phyloP scores from a whole-genome alignment of 2,329 filamentous ascomycete genomes.

The Gaeumannomyces tritici region DNA sequence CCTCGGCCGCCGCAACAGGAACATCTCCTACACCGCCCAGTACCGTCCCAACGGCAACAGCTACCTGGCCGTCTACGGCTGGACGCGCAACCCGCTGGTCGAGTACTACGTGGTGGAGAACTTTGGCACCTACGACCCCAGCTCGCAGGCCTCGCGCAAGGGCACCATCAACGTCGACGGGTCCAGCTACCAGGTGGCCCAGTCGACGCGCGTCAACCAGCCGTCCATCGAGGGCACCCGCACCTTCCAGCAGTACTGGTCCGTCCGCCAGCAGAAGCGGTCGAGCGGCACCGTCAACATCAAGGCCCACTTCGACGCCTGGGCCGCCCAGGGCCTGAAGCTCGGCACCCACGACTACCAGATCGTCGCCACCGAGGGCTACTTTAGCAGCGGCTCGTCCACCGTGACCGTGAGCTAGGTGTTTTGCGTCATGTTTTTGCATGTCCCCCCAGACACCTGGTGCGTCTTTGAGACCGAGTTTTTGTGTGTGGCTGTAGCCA shows the following conservation, averaged over 20 bases:
- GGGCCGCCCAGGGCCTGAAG: constrained; percentile 29
- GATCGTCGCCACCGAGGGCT: constrained; percentile 37
- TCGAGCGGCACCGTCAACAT: constrained; percentile 36
- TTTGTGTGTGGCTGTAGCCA: background rate
- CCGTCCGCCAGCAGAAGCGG: constrained; percentile 37
- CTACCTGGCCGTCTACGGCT: constrained; percentile 10
- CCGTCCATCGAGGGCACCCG: constrained; percentile 35
- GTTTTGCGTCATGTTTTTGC: background rate
- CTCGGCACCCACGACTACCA: constrained; percentile 35
- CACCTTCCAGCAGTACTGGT: constrained; percentile 41
- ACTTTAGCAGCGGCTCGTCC: constrained; percentile 36
- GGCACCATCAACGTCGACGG: constrained; percentile 22
- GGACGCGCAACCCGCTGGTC: constrained; percentile 9
- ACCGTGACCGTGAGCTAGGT: constrained; percentile 21
- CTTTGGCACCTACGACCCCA: constrained; percentile 11
- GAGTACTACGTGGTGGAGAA: constrained; percentile 12
- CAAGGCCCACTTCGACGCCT: constrained; percentile 37
- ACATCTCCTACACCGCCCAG: constrained; percentile 36
- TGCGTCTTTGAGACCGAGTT: background rate
- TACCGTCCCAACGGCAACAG: constrained; percentile 39
- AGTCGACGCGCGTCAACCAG: constrained; percentile 23
- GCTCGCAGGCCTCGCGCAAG: constrained; percentile 19
- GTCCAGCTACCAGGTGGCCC: constrained; percentile 22
- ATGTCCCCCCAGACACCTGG: background rate
- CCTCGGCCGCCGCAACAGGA: constrained; percentile 24